Conservation (phyloP, 768 basidiomycete species). For the Calocybe indica region DNA sequence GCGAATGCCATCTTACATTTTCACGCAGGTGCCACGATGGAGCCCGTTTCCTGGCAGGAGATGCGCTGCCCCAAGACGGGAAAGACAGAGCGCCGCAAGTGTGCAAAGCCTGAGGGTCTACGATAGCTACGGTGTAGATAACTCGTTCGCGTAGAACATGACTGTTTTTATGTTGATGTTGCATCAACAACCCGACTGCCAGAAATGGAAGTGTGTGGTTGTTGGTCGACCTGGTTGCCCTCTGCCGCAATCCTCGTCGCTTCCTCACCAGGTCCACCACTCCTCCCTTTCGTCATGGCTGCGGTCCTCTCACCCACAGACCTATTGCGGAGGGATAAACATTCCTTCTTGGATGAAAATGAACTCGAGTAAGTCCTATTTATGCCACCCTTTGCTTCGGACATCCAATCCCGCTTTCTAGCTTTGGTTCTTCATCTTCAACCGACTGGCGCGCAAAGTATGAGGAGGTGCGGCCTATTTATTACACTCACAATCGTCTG, state of each 20-base stretch:
- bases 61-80: constrained; percentile 87
- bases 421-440: constrained; percentile 42
- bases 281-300: constrained; percentile 36
- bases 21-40: constrained; percentile 66
- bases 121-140: too few relatives aligned
- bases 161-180: constrained; percentile 1
- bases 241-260: constrained; percentile 8
- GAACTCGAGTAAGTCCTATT: constrained; percentile 43
- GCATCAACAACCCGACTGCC: constrained; percentile 8
- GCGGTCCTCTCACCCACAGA: constrained; percentile 60
- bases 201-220: constrained; percentile 8
- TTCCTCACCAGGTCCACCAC: constrained; percentile 1
- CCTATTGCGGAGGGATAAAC: constrained; percentile 50
- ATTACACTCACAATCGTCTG: neutral
- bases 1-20: constrained; percentile 1
- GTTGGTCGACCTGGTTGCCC: neutral
- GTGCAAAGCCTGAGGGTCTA: constrained; percentile 74
- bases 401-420: constrained; percentile 20
- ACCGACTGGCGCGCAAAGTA: constrained; percentile 78
- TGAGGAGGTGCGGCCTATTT: constrained; percentile 43
- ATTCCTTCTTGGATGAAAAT: constrained; percentile 64
- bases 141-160: constrained; percentile 17
- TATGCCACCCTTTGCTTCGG: constrained; percentile 11
- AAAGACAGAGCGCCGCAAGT: constrained; percentile 75
- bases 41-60: constrained; percentile 85